Percentiles rank a stretch among this genome's conserved stretches.
Evolutionary conservation across 2,329 filamentous ascomycete genomes (phyloP).

Genomic region (Periconia sp.): DNA sequence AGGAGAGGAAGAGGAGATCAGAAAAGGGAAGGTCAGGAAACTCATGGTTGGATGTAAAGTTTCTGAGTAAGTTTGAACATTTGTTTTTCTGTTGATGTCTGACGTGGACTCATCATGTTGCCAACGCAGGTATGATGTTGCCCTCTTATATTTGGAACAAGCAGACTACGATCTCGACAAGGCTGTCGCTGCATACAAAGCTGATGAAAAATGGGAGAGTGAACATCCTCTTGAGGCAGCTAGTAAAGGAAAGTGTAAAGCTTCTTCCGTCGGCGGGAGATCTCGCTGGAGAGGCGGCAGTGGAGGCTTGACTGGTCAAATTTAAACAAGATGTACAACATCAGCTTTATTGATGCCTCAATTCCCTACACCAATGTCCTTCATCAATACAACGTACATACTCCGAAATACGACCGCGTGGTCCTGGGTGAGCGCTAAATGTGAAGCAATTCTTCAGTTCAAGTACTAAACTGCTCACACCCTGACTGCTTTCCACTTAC

Average conservation of each 20-base stretch:
- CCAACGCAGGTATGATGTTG: slow-evolving; percentile 63
- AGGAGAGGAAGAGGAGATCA: slow-evolving; percentile 71
- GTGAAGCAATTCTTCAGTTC: neutral
- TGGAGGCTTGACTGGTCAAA: slow-evolving; percentile 38
- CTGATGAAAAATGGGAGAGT: slow-evolving; percentile 76
- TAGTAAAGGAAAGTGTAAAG: slow-evolving; percentile 47
- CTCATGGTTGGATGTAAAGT: slow-evolving; percentile 83
- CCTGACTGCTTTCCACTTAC: neutral
- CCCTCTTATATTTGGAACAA: slow-evolving; percentile 73
- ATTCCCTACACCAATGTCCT: neutral
- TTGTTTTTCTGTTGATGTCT: slow-evolving; percentile 21
- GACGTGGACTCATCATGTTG: slow-evolving; percentile 35
- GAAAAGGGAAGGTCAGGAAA: slow-evolving; percentile 69
- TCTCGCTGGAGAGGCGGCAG: slow-evolving; percentile 39
- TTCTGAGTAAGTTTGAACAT: slow-evolving; percentile 61
- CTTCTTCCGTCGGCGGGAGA: slow-evolving; percentile 22
- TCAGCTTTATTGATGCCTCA: too few relatives aligned
- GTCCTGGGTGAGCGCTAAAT: neutral
- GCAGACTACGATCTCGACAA: slow-evolving; percentile 65
- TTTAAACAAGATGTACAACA: slow-evolving; percentile 15
- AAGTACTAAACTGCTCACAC: neutral
- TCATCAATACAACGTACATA: too few relatives aligned
- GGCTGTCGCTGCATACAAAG: slow-evolving; percentile 66
- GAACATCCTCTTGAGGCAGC: slow-evolving; percentile 61
- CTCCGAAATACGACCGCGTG: too few relatives aligned